phyloP scores from a whole-genome alignment of 139 green algal species.

The Desmodesmus armatus region DNA sequence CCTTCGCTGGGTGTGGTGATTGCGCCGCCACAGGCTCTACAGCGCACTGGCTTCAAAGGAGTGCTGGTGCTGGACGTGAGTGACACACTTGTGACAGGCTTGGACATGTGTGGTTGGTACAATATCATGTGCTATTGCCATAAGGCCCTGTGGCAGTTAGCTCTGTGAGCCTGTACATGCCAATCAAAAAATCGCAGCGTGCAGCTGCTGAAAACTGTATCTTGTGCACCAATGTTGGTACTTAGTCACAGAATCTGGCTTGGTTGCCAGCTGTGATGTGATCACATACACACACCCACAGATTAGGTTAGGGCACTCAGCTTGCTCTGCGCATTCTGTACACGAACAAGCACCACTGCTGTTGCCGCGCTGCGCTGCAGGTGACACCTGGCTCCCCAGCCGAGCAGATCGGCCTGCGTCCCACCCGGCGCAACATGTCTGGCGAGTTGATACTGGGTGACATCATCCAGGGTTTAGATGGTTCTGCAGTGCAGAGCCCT shows the following conservation, averaged over 20 bases:
- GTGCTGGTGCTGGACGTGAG: constrained; percentile 84
- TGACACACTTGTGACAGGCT: constrained; percentile 37
- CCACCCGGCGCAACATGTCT: constrained; percentile 68
- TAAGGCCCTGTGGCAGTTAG: too few relatives aligned
- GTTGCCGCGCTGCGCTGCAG: constrained; percentile 42
- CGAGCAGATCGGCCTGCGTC: constrained; percentile 54
- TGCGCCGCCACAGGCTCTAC: constrained; percentile 74
- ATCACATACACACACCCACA: too few relatives aligned
- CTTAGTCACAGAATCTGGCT: too few relatives aligned
- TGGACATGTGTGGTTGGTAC: not conserved
- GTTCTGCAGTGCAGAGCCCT: constrained; percentile 24
- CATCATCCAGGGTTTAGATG: constrained; percentile 79
- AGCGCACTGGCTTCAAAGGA: constrained; percentile 59
- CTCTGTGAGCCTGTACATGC: too few relatives aligned
- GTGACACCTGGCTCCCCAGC: constrained; percentile 55
- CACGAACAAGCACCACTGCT: too few relatives aligned
- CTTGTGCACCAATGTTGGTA: too few relatives aligned
- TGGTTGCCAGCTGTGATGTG: too few relatives aligned
- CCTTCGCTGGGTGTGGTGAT: constrained; percentile 86
- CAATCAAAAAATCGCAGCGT: too few relatives aligned
- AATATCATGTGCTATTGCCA: too few relatives aligned
- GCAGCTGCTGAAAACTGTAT: too few relatives aligned
- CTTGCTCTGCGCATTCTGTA: too few relatives aligned
- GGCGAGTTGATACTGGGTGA: constrained; percentile 70
- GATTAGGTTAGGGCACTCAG: too few relatives aligned